Evolutionary conservation across 2,329 filamentous ascomycete genomes (phyloP).

Genomic region (Aotearoamyces nothofagi): DNA sequence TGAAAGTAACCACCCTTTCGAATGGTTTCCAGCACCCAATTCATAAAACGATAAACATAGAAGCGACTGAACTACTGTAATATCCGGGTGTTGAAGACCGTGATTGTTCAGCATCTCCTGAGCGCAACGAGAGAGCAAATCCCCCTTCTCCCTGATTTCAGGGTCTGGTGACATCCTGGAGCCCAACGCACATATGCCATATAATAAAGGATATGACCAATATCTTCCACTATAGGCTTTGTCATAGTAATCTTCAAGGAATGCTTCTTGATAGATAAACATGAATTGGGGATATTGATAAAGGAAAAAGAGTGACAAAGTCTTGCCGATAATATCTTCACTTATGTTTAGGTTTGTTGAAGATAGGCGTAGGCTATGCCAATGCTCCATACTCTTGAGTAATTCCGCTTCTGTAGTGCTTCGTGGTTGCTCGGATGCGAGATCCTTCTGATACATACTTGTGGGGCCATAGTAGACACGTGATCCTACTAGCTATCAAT

Average conservation of each 20-base stretch:
- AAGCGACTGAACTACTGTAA: slow-evolving; percentile 14
- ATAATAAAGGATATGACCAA: slow-evolving; percentile 14
- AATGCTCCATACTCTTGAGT: too few species aligned
- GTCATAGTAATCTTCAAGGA: slow-evolving; percentile 15
- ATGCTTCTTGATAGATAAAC: slow-evolving; percentile 18
- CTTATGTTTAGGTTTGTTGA: slow-evolving; percentile 11
- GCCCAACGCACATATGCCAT: slow-evolving; percentile 14
- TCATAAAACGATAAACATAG: slow-evolving; percentile 18
- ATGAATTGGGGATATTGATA: slow-evolving; percentile 20
- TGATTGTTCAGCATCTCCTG: slow-evolving; percentile 15
- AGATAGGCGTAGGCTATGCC: too few species aligned
- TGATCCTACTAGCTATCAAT: slow-evolving; percentile 6
- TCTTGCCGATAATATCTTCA: slow-evolving; percentile 9
- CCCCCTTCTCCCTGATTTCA: slow-evolving; percentile 5
- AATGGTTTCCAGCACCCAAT: slow-evolving; percentile 15
- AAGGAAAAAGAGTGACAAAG: slow-evolving; percentile 14
- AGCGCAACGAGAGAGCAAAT: slow-evolving; percentile 10
- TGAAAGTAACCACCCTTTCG: slow-evolving; percentile 17
- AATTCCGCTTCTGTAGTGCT: too few species aligned
- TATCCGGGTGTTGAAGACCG: slow-evolving; percentile 11
- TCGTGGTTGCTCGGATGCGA: too few species aligned
- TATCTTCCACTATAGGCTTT: slow-evolving; percentile 10
- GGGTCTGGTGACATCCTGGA: slow-evolving; percentile 8
- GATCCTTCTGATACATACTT: slow-evolving; percentile 14
- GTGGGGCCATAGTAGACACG: slow-evolving; percentile 9